Base-by-base conservation (phyloP, 257 asterid species). In the Nicotiana paniculata region DNA sequence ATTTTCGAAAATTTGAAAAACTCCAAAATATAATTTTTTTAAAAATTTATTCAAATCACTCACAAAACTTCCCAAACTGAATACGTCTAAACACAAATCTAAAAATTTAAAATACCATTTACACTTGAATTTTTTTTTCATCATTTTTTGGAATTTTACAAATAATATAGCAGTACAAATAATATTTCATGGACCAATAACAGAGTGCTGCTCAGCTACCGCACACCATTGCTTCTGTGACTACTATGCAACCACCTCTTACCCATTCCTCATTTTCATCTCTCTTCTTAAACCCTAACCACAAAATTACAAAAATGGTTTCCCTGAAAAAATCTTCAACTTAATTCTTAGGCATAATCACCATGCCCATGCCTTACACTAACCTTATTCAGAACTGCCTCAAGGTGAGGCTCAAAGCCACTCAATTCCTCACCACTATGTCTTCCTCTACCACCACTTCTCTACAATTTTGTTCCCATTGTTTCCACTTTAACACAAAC, bases 201-300 rank as follows among this genome's bases (percentile, higher is more conserved):
- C 24, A 69, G 55, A 68, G 11, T 4, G 32, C 5, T 4, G 33
- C 57, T n/a, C 18, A 9, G 24, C 24, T 21, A 21, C 24, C 24
- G 24, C 24, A 21, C 24, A 21, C 24, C 24, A 21, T 21, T 6
- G n/a, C 12, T 3, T 63, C 57, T 37, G 58, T 35, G 64, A 65
- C 48, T 77, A 67, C 28, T 74, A 68, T 43, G 74, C 83, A 72
- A 32, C 63, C 55, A 43, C 74, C 79, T 5, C 81, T 17, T 67
- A 84, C 13, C 33, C 81, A 69, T 28, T 26, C 66, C 15, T 26
- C 69, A 63, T 26, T 63, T 16, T 72, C 58, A 78, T 68, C 68
- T 46, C 83, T 43, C 30, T 82, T 75, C 85, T 86, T 57, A 88
- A 90, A 93, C 93, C 97, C 97, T 89, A 89, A 86, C 88, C 85